Base-by-base conservation (phyloP, 2,329 filamentous ascomycete genomes). In the Xylariaceae sp. region DNA sequence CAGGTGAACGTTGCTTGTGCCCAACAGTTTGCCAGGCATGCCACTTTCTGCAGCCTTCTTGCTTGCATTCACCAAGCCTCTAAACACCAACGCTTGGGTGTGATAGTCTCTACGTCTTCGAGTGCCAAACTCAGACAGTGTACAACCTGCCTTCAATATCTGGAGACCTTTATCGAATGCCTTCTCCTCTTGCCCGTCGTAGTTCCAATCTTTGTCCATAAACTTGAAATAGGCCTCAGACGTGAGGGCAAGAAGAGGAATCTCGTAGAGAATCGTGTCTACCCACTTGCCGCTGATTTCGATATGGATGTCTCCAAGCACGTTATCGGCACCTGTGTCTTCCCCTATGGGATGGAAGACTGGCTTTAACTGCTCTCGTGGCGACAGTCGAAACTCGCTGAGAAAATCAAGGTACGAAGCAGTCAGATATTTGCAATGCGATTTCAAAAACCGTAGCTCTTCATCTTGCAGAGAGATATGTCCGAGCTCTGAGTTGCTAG, bases 141-240 rank as follows among this genome's bases (percentile, higher is more conserved):
- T 80, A 70, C 94, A 99, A 21, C 92, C 93, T 24, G 86, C 85
- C 70, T 94, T 81, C 9, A 99, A 75, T 27, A 99, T 77, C 46
- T 80, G 79, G 60, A 86, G 78, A 2, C 91, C 94, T 75, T 99
- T 99, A 7, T 83, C 77, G 58, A 86, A 91, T 1, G 94, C 92
- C 63, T 87, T 87, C 43, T 96, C 87, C 66, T 96, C 85, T 71
- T 99, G 94, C 2, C 87, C 88, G 5, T 89, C 83, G 66, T 97
- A 89, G 64, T 83, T 87, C 94, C 94, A 99, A 70, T 97, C 92
- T 46, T 76, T 90, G 69, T 99, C 92, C 77, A 92, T 91, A 74
- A 96, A 97, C 68, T 90, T 92, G 81, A 99, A 99, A 76, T 97
- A 99, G 43, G 94, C 91, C 72, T 99, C 93, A 41, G 92, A 97